Percentiles rank a stretch among this genome's conserved stretches.
These are phyloP conservation scores for Fusarium tuaranense DNA, from an alignment of 2,329 filamentous ascomycete species.

Conservation along the genomic window DNA sequence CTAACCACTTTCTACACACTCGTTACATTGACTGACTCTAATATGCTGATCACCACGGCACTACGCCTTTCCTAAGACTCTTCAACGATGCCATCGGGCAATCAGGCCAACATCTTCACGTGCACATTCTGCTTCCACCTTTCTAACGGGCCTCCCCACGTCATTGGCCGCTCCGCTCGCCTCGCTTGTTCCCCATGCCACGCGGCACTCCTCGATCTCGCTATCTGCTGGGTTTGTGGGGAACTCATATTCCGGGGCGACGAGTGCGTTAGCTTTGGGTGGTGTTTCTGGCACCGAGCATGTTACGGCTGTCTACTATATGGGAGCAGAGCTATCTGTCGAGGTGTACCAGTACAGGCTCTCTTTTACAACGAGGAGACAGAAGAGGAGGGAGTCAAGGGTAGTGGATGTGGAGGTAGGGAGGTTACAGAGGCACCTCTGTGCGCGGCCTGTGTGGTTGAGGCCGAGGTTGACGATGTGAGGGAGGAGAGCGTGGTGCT, in stretches of 20 bases:
- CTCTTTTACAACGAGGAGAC: constrained; percentile 44
- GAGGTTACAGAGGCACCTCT: constrained; percentile 63
- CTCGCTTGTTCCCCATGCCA: constrained; percentile 64
- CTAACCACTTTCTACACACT: neutral
- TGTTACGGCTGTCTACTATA: constrained; percentile 69
- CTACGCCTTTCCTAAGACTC: neutral
- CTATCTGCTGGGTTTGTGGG: constrained; percentile 69
- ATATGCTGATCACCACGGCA: neutral
- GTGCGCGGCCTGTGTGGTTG: constrained; percentile 60
- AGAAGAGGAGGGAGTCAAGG: neutral
- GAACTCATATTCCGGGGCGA: constrained; percentile 65
- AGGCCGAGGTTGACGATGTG: constrained; percentile 52
- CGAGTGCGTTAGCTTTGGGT: constrained; percentile 69
- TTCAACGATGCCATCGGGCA: constrained; percentile 22
- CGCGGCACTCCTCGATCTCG: constrained; percentile 61
- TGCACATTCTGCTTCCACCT: constrained; percentile 68
- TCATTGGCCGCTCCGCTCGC: constrained; percentile 60
- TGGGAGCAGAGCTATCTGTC: constrained; percentile 54
- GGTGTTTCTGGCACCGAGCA: constrained; percentile 69
- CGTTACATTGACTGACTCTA: constrained; percentile 1
- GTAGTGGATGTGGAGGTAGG: constrained; percentile 32
- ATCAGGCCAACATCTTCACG: constrained; percentile 54
- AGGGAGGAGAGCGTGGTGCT: constrained; percentile 50
- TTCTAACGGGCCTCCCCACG: constrained; percentile 49
- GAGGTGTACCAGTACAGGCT: constrained; percentile 50